phyloP scores from a whole-genome alignment of 306 rosid species.

The Cucumis hystrix region DNA sequence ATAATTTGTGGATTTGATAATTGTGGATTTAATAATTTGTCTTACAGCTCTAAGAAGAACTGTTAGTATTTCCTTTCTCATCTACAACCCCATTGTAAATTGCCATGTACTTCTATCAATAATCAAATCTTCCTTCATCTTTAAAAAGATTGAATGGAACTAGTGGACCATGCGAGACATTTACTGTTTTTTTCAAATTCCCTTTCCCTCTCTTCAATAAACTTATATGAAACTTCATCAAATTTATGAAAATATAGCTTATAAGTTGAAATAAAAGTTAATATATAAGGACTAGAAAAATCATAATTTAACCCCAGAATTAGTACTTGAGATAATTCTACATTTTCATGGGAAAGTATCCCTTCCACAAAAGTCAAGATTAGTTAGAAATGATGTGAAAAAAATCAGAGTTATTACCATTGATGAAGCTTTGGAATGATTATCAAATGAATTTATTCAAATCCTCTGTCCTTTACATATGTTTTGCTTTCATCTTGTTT shows the following conservation, averaged over 20 bases:
- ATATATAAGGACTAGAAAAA: neutral
- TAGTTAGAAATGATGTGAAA: neutral
- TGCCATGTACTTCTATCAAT: too few species aligned
- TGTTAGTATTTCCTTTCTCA: too few species aligned
- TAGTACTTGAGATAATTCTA: neutral
- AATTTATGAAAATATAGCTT: neutral
- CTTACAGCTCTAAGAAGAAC: too few species aligned
- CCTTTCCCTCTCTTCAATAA: neutral
- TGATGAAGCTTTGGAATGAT: neutral
- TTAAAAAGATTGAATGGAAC: too few species aligned
- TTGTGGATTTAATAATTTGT: too few species aligned
- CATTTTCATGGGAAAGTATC: neutral
- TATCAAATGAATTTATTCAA: neutral
- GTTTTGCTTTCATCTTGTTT: conserved; percentile 4
- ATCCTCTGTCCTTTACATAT: neutral
- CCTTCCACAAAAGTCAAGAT: neutral
- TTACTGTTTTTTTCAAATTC: neutral
- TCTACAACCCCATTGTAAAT: too few species aligned
- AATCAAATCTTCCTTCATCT: too few species aligned
- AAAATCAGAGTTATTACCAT: neutral
- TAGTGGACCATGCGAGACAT: too few species aligned
- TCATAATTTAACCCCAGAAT: neutral
- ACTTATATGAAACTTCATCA: neutral
- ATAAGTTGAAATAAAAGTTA: neutral
- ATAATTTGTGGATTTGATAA: too few species aligned